Base-by-base conservation (phyloP, 1,284 basidiomycete species). In the Pseudomicrostroma phylloplanum region DNA sequence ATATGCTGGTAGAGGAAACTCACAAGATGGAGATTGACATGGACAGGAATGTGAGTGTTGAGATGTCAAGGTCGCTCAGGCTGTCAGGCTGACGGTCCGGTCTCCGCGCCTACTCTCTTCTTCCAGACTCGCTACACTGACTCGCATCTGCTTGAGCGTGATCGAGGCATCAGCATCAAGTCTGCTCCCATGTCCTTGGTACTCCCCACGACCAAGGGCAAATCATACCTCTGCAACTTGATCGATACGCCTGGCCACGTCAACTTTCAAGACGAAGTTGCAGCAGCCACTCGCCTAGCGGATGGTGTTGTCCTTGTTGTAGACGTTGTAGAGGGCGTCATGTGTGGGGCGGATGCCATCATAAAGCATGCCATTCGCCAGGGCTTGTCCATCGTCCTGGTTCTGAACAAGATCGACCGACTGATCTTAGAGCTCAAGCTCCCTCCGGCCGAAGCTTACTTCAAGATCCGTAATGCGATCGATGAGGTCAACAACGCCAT, bases 241-340 rank as follows among this genome's bases (percentile, higher is more conserved):
- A 88, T 98, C 75, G 96, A 99, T 81, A 98, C 96, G 0, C 96
- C 96, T 0, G 96, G 96, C 26, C 96, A 99, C 78, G 89, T 93
- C 66, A 98, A 98, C 81, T 98, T 99, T 79, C 65, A 70, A 59
- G 96, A 98, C 77, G 96, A 99, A 81, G 92, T 94, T 13, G 92
- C 92, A 6, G 87, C 88, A 19, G 85, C 90, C 2, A 86, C 92
- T 62, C 86, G 94, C 42, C 82, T 97, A 25, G 89, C 86, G n/a
- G 96, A 99, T 78, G 96, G 96, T 59, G 88, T 96, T 42, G 80
- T 98, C 1, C 82, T 99, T 15, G 93, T 98, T 0, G 76, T 79
- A 15, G 77, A 79, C 60, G 74, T 75, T 0, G 70, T 78, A 17
- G 77, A 79, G 49, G 74, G 77, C 26, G 68, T 77, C 19, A 79